These are phyloP conservation scores for Tardiomyces depauwii DNA, from an alignment of 1,139 yeast genomes.

Conservation along the genomic window DNA sequence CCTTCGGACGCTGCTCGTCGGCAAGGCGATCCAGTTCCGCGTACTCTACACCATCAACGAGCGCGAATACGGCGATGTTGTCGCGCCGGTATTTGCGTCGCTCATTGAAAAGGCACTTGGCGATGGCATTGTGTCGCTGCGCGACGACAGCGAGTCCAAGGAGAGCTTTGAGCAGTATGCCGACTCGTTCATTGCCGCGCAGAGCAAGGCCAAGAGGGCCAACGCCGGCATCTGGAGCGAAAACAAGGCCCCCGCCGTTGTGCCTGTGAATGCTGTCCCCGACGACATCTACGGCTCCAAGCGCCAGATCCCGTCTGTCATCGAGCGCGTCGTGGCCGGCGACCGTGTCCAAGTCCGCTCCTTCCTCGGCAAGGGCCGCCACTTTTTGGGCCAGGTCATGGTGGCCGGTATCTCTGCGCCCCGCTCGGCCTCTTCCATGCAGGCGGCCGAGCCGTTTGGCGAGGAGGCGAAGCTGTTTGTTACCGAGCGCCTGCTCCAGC, in stretches of 20 bases:
- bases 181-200: constrained; percentile 30
- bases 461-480: constrained; percentile 58
- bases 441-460: constrained; percentile 40
- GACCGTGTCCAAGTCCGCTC: constrained; percentile 56
- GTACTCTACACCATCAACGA: constrained; percentile 44
- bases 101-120: constrained; percentile 45
- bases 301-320: constrained; percentile 43
- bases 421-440: constrained; percentile 33
- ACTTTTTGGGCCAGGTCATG: constrained; percentile 42
- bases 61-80: constrained; percentile 64
- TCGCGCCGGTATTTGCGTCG: constrained; percentile 53
- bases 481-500: constrained; percentile 55
- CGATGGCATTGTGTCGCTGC: constrained; percentile 52
- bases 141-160: constrained; percentile 37
- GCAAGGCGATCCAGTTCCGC: constrained; percentile 53
- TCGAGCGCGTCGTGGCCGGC: constrained; percentile 70
- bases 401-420: constrained; percentile 71
- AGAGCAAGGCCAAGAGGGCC: constrained; percentile 40
- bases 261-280: constrained; percentile 21
- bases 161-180: constrained; percentile 29
- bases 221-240: constrained; percentile 47
- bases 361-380: constrained; percentile 34
- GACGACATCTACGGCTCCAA: constrained; percentile 27
- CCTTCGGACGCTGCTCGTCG: constrained; percentile 56
- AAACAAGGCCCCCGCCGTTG: constrained; percentile 8